Evolutionary conservation across 768 basidiomycete genomes (phyloP), one percentile per base, ranked within the genome.

Genomic region (Hydnum rufescens): DNA sequence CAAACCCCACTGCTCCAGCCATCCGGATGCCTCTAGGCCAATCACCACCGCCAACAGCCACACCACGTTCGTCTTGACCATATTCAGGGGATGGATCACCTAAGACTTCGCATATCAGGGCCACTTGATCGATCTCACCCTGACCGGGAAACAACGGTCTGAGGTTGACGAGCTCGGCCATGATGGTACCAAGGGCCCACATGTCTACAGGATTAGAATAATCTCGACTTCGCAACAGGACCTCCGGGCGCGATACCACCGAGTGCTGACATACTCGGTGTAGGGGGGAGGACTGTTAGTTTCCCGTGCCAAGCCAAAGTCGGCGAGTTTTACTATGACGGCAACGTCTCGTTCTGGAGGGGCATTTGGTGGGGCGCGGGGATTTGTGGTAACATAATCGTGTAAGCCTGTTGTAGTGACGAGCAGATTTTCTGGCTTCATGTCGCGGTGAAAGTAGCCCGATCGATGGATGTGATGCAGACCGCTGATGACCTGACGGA

Each of bases 181-280:
- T 82, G 65, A 99, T 99, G 4, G 95, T 93, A 16, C 95, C 95
- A 51, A 99, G 70, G 2, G 95, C 95, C 95, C 95, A 99, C 85
- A 97, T 89, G 61, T 99, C 95, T 25, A 99, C 93, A 3, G 95
- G 90, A 61, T 84, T 85, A 5, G 88, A 92, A 62, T 99, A 99
- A 64, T 96, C 84, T 53, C 79, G 75, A 60, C 86, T 88, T 55
- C 87, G 73, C 36, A 99, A 73, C 29, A 99, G 71, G 18, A 99
- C 90, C 64, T 99, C 95, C 16, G 95, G 95, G 95, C 95, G 54
- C 95, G 85, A 66, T 99, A 99, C 95, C 95, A 99, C 36, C 95
- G 74, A n/a, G 95, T 99, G 22, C 90, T 85, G 34, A 99, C 95
- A 62, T 99, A 97, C 68, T 97, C 95, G 26, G 95, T 97, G 63